Evolutionary conservation across 1,284 basidiomycete species (phyloP), one percentile per base, ranked within the genome.

Genomic region (Ganoderma leucocontextum): DNA sequence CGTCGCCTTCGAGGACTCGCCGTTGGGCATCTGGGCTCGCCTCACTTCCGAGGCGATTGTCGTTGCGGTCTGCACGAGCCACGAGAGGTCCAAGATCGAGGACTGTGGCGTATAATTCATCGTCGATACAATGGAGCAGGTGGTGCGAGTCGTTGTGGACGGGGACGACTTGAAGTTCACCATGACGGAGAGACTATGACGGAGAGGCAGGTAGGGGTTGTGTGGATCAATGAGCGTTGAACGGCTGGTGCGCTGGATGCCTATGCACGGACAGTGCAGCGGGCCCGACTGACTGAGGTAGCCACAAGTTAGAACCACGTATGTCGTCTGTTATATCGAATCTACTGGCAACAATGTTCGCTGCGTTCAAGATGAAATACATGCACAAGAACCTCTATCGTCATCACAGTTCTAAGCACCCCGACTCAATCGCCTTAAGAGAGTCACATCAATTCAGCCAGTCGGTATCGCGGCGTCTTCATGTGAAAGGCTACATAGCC

Each of bases 1-100:
- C 69, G 86, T 93, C 71, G 90, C 93, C 64, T 91, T 93, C 71
- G 92, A 93, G 75, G 91, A 92, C 78, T 92, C 89, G 39, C 91
- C 90, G 0, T 89, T 86, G 33, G 92, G 91, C 41, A 93, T 93
- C 77, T 85, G 85, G 47, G 91, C 92, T 1, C 92, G 90, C 62
- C 87, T 91, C 55, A 90, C 90, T 0, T 87, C 87, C 38, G 91
- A 91, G 47, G 91, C 90, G 15, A 91, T 86, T 10, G 91, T 93
- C 66, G 89, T 94, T 70, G 92, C 92, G 1, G 87, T 94, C 13
- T 93, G 91, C 82, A 93, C 85, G 73, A 89, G 85, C 79, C 91
- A 88, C 74, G 83, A 85, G 75, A 80, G 86, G 60, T 73, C 77
- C 33, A 83, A 87, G 74, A 86, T 89, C 70, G 86, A 88, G 73